These are phyloP conservation scores for Saccharomycopsis selenospora DNA, from an alignment of 805 yeast species.

Conservation along the genomic window DNA sequence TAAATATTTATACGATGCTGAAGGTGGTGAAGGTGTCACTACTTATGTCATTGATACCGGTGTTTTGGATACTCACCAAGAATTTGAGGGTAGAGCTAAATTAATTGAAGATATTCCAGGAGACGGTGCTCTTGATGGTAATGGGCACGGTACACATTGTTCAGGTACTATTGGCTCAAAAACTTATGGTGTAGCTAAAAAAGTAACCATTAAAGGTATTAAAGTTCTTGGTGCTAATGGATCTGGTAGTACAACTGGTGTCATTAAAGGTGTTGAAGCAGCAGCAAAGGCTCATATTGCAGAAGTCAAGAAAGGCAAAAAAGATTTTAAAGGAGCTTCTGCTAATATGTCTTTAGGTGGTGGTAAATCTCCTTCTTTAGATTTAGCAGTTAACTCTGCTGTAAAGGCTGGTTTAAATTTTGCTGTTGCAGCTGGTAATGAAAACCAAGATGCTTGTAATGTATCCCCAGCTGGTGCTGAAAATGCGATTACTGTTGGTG, in stretches of 20 bases:
- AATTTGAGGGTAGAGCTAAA: conserved; percentile 74
- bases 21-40: conserved; percentile 78
- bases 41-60: conserved; percentile 91
- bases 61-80: conserved; percentile 63
- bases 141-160: conserved; percentile 95
- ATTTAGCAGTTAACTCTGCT: conserved; percentile 84
- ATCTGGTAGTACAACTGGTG: conserved; percentile 77
- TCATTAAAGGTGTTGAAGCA: conserved; percentile 75
- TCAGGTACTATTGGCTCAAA: conserved; percentile 91
- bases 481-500: conserved; percentile 88
- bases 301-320: conserved; percentile 43
- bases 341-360: conserved; percentile 95
- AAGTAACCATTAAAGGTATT: conserved; percentile 71
- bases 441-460: conserved; percentile 85
- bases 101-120: conserved; percentile 82
- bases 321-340: conserved; percentile 75
- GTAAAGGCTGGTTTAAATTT: conserved; percentile 81
- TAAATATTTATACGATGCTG: conserved; percentile 63
- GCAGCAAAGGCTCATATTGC: conserved; percentile 68
- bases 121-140: conserved; percentile 67
- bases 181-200: conserved; percentile 77
- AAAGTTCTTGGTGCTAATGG: conserved; percentile 80
- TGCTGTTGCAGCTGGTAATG: conserved; percentile 96
- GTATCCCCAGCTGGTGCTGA: conserved; percentile 85
- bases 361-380: conserved; percentile 82